These are phyloP conservation scores for Asterella californica DNA, from an alignment of 225 moss, liverwort and hornwort species.

Conservation along the genomic window DNA sequence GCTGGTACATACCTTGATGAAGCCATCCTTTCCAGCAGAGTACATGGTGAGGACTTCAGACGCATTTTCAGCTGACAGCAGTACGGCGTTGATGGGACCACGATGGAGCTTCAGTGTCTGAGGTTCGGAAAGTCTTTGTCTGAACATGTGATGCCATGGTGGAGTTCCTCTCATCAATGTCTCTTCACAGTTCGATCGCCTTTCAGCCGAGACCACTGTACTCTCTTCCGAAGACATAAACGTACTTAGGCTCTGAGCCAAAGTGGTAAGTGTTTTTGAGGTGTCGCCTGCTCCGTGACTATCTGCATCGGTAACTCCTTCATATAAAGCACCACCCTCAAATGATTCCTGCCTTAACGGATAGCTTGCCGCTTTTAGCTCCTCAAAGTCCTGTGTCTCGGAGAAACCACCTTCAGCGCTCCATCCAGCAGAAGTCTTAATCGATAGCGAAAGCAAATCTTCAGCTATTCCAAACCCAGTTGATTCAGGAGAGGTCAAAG, in stretches of 20 bases:
- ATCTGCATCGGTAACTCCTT: constrained; percentile 22
- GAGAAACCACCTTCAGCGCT: constrained; percentile 21
- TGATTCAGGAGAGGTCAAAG: constrained; percentile 15
- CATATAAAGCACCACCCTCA: constrained; percentile 6
- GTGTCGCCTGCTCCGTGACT: constrained; percentile 23
- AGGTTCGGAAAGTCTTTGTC: constrained; percentile 73
- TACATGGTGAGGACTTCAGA: constrained; percentile 90
- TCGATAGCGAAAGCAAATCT: constrained; percentile 28
- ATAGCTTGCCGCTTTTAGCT: constrained; percentile 14
- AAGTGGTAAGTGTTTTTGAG: constrained; percentile 40
- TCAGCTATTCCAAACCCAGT: constrained; percentile 12
- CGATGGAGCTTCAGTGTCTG: constrained; percentile 75
- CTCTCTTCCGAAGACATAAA: background rate
- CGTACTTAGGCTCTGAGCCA: constrained; percentile 37
- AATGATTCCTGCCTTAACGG: constrained; percentile 3
- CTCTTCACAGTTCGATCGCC: background rate
- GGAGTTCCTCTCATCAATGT: constrained; percentile 25
- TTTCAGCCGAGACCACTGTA: background rate
- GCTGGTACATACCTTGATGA: constrained; percentile 59
- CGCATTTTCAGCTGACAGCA: constrained; percentile 87
- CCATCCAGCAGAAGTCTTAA: constrained; percentile 28
- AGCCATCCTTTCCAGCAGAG: constrained; percentile 82
- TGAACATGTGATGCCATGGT: constrained; percentile 88
- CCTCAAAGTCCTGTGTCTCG: constrained; percentile 28
- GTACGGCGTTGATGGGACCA: constrained; percentile 77